phyloP scores from a whole-genome alignment of 2,329 filamentous ascomycete genomes.

The Fusarium domesticum region DNA sequence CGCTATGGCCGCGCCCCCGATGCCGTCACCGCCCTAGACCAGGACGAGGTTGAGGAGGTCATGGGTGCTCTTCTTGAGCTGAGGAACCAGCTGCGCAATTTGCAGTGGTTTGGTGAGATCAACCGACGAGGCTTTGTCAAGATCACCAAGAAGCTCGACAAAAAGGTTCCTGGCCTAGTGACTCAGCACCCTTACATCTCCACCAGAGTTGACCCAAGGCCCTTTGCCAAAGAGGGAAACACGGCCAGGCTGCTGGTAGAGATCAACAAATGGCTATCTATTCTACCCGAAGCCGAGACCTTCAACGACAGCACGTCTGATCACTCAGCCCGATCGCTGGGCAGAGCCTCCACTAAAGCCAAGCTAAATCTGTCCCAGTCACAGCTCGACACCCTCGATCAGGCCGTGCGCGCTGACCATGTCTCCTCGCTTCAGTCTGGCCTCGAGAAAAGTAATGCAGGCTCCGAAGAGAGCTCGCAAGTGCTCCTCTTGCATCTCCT shows the following conservation, averaged over 20 bases:
- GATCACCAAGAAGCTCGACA: constrained; percentile 98
- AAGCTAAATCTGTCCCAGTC: constrained; percentile 68
- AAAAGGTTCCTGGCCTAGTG: constrained; percentile 75
- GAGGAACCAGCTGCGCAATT: constrained; percentile 79
- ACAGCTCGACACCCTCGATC: constrained; percentile 68
- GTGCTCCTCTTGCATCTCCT: constrained; percentile 74
- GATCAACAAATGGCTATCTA: constrained; percentile 90
- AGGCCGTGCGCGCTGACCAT: constrained; percentile 68
- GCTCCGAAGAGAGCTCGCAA: constrained; percentile 46
- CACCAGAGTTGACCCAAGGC: constrained; percentile 83
- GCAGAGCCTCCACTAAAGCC: constrained; percentile 71
- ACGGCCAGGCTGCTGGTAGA: constrained; percentile 49
- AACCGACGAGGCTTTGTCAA: constrained; percentile 94
- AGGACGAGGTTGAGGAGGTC: constrained; percentile 87
- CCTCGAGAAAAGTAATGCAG: constrained; percentile 55
- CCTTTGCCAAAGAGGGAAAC: constrained; percentile 74
- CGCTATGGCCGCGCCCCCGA: constrained; percentile 77
- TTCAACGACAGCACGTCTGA: constrained; percentile 72
- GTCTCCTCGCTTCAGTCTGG: constrained; percentile 52
- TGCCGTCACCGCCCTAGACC: constrained; percentile 69
- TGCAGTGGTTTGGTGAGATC: constrained; percentile 97
- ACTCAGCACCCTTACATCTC: constrained; percentile 84
- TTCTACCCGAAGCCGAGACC: constrained; percentile 73
- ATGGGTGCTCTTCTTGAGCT: constrained; percentile 88
- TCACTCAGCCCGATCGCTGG: constrained; percentile 71